phyloP scores from a whole-genome alignment of 2,329 filamentous ascomycete species.

The Colletotrichum aenigma region DNA sequence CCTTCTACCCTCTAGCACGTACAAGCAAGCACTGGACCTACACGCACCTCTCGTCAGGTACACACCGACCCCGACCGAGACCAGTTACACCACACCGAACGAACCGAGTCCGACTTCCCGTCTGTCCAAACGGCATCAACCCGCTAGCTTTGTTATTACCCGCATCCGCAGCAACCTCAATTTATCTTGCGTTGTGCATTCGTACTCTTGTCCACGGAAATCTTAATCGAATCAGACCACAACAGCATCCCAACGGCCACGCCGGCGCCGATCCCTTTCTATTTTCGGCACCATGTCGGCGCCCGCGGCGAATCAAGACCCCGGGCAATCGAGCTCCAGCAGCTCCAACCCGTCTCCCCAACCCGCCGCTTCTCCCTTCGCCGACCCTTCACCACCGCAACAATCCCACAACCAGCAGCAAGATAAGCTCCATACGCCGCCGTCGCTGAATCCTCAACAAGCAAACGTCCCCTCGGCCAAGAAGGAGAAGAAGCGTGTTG shows the following conservation, averaged over 20 bases:
- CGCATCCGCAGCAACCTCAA: neutral
- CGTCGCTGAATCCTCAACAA: neutral
- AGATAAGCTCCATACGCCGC: conserved; percentile 1
- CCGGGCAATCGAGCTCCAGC: conserved; percentile 3
- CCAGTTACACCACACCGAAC: neutral
- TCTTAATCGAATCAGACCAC: neutral
- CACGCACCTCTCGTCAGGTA: neutral
- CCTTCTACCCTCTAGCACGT: neutral
- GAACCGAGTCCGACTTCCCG: neutral
- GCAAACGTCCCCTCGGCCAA: conserved; percentile 7
- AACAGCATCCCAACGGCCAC: neutral
- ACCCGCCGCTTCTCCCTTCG: neutral
- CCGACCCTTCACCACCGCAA: neutral
- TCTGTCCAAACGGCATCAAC: neutral
- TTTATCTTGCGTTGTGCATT: neutral
- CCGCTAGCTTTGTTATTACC: neutral
- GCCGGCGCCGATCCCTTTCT: conserved; percentile 2
- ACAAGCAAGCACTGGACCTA: neutral
- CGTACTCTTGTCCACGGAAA: neutral
- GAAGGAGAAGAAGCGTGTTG: conserved; percentile 46
- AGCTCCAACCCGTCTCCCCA: neutral
- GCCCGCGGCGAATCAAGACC: neutral
- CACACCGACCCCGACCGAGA: neutral
- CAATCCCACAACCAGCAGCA: neutral
- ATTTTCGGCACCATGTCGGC: neutral